Conservation (phyloP, 2,329 filamentous ascomycete species). For the Corniculantispora saksenae region DNA sequence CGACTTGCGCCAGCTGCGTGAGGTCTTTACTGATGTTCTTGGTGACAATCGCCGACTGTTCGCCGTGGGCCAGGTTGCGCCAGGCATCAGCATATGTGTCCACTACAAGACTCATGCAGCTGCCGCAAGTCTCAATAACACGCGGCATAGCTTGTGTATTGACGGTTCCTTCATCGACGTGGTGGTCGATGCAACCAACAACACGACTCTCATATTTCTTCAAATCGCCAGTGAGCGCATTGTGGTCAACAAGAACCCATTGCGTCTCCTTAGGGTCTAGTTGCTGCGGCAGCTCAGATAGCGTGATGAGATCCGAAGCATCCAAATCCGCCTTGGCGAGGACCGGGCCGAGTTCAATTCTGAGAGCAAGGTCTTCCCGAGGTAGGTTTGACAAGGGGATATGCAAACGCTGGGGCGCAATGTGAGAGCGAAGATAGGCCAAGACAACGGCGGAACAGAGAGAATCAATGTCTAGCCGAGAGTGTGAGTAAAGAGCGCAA, state of each 20-base stretch:
- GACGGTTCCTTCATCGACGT: conserved; percentile 68
- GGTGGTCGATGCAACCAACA: conserved; percentile 74
- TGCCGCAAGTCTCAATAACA: conserved; percentile 67
- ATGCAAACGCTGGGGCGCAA: conserved; percentile 57
- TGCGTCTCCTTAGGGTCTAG: conserved; percentile 57
- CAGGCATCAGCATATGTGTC: conserved; percentile 59
- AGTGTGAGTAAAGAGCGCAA: neutral
- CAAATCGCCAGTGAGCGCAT: conserved; percentile 65
- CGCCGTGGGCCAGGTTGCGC: conserved; percentile 45
- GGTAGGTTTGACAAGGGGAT: conserved; percentile 74
- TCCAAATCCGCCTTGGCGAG: conserved; percentile 61
- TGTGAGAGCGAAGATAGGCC: conserved; percentile 70
- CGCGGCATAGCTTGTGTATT: conserved; percentile 51
- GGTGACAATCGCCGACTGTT: neutral
- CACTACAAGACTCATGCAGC: conserved; percentile 71
- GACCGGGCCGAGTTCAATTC: conserved; percentile 70
- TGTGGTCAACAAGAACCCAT: conserved; percentile 82
- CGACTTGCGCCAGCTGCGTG: conserved; percentile 64
- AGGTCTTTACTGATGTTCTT: conserved; percentile 40
- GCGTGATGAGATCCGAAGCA: conserved; percentile 63
- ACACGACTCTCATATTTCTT: conserved; percentile 54
- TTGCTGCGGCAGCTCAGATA: conserved; percentile 48
- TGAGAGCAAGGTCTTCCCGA: conserved; percentile 66
- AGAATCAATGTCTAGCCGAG: conserved; percentile 70
- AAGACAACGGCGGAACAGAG: conserved; percentile 73